These are phyloP conservation scores for Aphanomyces euteiches DNA, from an alignment of 352 stramenopile species.

Conservation along the genomic window DNA sequence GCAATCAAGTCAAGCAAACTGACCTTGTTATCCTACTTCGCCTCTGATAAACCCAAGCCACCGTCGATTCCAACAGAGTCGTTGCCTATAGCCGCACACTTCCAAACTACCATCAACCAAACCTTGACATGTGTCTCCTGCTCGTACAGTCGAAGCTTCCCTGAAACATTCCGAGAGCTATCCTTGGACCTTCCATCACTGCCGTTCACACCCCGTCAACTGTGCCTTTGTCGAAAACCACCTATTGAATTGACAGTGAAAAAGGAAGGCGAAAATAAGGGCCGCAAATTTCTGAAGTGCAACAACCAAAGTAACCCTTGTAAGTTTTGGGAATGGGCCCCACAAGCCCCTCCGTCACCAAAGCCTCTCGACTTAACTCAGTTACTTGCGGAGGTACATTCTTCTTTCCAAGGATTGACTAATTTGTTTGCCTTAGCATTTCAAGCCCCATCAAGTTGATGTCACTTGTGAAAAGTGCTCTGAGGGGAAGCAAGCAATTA, in stretches of 20 bases:
- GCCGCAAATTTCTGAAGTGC: conserved; percentile 25
- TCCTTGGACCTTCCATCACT: conserved; percentile 65
- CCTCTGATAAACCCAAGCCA: background rate
- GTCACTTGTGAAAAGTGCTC: conserved; percentile 84
- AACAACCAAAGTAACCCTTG: conserved; percentile 7
- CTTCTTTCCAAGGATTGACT: background rate
- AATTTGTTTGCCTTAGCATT: conserved; percentile 43
- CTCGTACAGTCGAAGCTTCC: conserved; percentile 68
- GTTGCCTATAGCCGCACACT: conserved; percentile 68
- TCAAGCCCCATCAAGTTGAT: conserved; percentile 70
- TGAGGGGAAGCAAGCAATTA: conserved; percentile 54
- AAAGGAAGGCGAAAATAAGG: conserved; percentile 27
- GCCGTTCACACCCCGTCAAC: conserved; percentile 30
- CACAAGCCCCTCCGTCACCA: background rate
- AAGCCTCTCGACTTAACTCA: conserved; percentile 7
- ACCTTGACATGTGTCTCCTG: conserved; percentile 76
- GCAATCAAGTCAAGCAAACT: conserved; percentile 14
- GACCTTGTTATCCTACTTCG: conserved; percentile 25
- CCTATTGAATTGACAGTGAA: conserved; percentile 10
- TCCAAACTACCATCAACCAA: conserved; percentile 68
- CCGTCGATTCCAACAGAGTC: conserved; percentile 37
- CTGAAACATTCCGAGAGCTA: conserved; percentile 84
- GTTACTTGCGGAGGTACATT: conserved; percentile 9
- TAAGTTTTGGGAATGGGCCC: conserved; percentile 26
- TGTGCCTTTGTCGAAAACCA: conserved; percentile 29